Percentiles rank a stretch among this genome's conserved stretches.
Conservation (phyloP, 2,329 filamentous ascomycete genomes). For the Calonectria pteridis region DNA sequence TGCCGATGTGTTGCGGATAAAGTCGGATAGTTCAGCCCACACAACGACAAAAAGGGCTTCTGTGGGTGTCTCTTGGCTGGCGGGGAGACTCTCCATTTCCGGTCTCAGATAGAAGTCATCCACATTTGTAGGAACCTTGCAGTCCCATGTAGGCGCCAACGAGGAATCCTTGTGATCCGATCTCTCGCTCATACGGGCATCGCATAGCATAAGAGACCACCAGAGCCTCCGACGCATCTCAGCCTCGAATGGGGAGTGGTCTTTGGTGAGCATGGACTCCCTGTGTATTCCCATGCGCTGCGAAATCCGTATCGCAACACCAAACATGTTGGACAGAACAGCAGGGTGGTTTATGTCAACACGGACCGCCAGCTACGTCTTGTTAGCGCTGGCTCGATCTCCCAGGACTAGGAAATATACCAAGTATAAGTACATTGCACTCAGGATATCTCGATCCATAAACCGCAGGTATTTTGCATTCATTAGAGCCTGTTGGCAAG, state of each 20-base stretch:
- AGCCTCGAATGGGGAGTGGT: conserved; percentile 57
- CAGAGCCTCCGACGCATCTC: conserved; percentile 73
- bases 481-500: conserved; percentile 65
- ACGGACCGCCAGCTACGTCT: conserved; percentile 60
- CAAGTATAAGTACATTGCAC: conserved; percentile 68
- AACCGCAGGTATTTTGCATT: conserved; percentile 53
- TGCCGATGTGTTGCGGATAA: conserved; percentile 49
- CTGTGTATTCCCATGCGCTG: conserved; percentile 67
- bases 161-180: conserved; percentile 49
- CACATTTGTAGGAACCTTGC: conserved; percentile 56
- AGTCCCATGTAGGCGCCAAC: conserved; percentile 56
- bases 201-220: conserved; percentile 71
- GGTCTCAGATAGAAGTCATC: conserved; percentile 60
- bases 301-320: conserved; percentile 67
- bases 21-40: conserved; percentile 55
- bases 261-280: conserved; percentile 54
- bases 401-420: conserved; percentile 50
- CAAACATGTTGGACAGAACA: conserved; percentile 65
- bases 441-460: conserved; percentile 64
- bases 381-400: not conserved
- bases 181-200: conserved; percentile 67
- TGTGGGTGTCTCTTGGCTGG: conserved; percentile 45
- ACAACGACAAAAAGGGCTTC: conserved; percentile 58
- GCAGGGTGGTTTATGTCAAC: conserved; percentile 58
- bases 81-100: conserved; percentile 53